Evolutionary conservation across 148 eudicot species (phyloP), one percentile per base, ranked within the genome.

Genomic region (Chenopodium album): DNA sequence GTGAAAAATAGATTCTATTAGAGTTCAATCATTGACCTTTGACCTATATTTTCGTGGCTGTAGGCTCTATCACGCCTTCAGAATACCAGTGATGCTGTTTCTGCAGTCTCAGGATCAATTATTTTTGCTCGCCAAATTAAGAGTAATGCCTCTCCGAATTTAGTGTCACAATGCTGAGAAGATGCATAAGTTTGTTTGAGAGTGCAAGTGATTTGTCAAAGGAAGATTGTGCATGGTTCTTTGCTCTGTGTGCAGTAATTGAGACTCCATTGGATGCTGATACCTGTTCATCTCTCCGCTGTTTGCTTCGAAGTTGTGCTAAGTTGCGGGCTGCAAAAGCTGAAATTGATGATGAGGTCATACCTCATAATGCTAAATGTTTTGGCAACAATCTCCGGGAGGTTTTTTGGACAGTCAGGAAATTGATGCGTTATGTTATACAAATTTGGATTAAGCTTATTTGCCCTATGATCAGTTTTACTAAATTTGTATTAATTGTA

Each of bases 201-300:
- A 84, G 65, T 29, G 78, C 80, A 78, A 87, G 79, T 79, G 76
- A 26, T 71, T 59, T 94, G 71, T 81, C 91, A 4, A 88, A 82
- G 76, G 77, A 86, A 17, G 95, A 94, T 48, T 87, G 91, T 76
- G 82, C 80, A 70, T 96, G 99, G 99, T 83, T 96, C 5, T 96
- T 91, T 88, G 95, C 93, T 79, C 92, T 96, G 4, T 94, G 95
- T 82, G 94, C 89, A 3, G 87, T 84, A 20, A 85, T 95, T 59
- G 99, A 92, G 81, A 88, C 89, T 67, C 99, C 97, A 2, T 81
- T 95, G 60, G 89, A 94, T 85, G 97, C 97, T 2, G 92, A 94
- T 78, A 94, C 94, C 6, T 77, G 85, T 78, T 98, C 99, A 37
- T 87, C 97, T 68, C 89, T 96, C 12, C 88, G 99, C 31, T 87